Percentiles rank a stretch among this genome's conserved stretches.
Conservation (phyloP, 1,284 basidiomycete species). For the Flammula alnicola region DNA sequence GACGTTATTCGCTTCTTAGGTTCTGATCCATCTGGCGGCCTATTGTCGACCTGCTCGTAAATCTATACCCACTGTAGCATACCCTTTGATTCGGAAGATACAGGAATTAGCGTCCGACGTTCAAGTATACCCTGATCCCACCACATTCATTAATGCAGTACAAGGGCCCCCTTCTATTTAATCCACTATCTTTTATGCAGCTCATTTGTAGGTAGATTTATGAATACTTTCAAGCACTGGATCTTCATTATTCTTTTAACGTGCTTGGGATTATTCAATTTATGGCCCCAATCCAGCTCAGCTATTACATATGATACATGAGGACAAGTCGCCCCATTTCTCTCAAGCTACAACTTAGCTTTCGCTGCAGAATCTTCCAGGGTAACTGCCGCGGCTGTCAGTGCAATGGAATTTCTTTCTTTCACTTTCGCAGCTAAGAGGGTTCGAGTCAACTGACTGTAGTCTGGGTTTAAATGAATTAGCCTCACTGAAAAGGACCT, state of each 20-base stretch:
- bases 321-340: not conserved
- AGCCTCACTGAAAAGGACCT: conserved; percentile 87
- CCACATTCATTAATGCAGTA: not conserved
- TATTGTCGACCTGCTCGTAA: conserved; percentile 22
- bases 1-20: conserved; percentile 16
- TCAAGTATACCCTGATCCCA: not conserved
- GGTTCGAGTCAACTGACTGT: not conserved
- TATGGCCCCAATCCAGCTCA: too few relatives aligned
- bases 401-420: conserved; percentile 70
- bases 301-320: too few relatives aligned
- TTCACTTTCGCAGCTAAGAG: conserved; percentile 75
- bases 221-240: not conserved
- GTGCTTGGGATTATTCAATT: not conserved
- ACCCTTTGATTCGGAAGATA: too few relatives aligned
- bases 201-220: too few relatives aligned
- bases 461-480: not conserved
- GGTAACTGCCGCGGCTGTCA: conserved; percentile 80
- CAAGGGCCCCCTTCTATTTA: too few relatives aligned
- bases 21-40: conserved; percentile 26
- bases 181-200: too few relatives aligned
- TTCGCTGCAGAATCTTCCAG: conserved; percentile 51
- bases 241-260: not conserved
- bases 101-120: too few relatives aligned
- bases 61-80: not conserved
- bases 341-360: conserved; percentile 61